These are phyloP conservation scores for Crepidotus variabilis DNA, from an alignment of 768 basidiomycete species.

Conservation along the genomic window DNA sequence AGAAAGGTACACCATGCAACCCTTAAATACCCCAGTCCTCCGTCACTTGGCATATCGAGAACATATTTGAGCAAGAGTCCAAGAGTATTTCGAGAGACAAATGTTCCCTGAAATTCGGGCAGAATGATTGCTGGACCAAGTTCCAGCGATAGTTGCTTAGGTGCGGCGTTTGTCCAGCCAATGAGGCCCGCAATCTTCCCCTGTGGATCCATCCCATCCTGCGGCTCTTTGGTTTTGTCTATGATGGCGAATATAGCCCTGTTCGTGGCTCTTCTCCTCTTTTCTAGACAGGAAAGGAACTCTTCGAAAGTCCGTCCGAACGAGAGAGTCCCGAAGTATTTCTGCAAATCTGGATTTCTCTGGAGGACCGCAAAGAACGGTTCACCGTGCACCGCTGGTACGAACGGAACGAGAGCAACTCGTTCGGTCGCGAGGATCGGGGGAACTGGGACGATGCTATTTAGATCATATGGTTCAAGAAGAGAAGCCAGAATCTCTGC, in stretches of 20 bases:
- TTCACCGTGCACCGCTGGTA: conserved; percentile 29
- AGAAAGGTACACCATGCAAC: conserved; percentile 51
- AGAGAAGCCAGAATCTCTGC: neutral
- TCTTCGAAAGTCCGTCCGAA: conserved; percentile 22
- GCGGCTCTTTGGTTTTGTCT: conserved; percentile 36
- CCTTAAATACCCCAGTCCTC: conserved; percentile 49
- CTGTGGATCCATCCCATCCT: conserved; percentile 6
- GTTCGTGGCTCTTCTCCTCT: conserved; percentile 21
- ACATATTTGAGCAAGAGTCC: conserved; percentile 38
- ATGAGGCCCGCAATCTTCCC: conserved; percentile 47
- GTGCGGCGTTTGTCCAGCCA: conserved; percentile 34
- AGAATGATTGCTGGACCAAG: conserved; percentile 47
- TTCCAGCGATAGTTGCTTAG: conserved; percentile 34
- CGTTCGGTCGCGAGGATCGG: conserved; percentile 33
- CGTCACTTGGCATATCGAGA: conserved; percentile 30
- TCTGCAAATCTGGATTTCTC: conserved; percentile 20
- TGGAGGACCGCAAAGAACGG: conserved; percentile 17
- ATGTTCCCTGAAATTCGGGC: conserved; percentile 43
- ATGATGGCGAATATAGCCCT: conserved; percentile 40
- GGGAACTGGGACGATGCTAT: conserved; percentile 39
- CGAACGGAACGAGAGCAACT: conserved; percentile 41
- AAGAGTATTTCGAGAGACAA: conserved; percentile 45
- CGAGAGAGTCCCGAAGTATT: conserved; percentile 36
- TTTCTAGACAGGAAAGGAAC: conserved; percentile 27
- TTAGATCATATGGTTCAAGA: conserved; percentile 26